A percentile compares a stretch with the other conserved stretches of the same genome.
phyloP scores from a whole-genome alignment of 352 stramenopile genomes.

The Pythium chondricola region DNA sequence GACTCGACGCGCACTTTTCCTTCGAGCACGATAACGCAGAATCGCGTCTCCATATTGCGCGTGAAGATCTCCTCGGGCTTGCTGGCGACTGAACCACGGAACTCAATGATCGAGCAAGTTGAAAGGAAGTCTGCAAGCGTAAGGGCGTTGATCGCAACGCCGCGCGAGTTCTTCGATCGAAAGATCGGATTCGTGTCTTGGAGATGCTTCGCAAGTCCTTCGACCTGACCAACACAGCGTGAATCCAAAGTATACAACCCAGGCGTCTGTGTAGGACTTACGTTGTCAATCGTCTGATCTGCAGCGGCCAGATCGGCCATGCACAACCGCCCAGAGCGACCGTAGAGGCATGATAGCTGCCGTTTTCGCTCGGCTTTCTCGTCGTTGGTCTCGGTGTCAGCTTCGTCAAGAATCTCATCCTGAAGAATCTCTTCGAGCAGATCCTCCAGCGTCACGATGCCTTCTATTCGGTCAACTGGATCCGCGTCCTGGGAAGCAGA shows the following conservation, averaged over 20 bases:
- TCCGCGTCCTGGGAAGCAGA: constrained; percentile 39
- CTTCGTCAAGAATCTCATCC: constrained; percentile 96
- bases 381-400: constrained; percentile 54
- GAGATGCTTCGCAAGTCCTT: constrained; percentile 24
- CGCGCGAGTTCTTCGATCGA: constrained; percentile 22
- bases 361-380: constrained; percentile 42
- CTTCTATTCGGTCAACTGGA: constrained; percentile 90
- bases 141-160: constrained; percentile 19
- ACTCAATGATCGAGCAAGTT: constrained; percentile 27
- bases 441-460: constrained; percentile 98
- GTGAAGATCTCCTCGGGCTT: constrained; percentile 18
- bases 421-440: constrained; percentile 97
- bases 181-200: constrained; percentile 30
- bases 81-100: constrained; percentile 7
- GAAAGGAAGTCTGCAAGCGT: constrained; percentile 23
- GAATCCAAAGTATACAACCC: background rate
- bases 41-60: constrained; percentile 22
- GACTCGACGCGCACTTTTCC: constrained; percentile 26
- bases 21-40: constrained; percentile 33
- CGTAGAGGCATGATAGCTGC: constrained; percentile 40
- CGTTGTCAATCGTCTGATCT: constrained; percentile 32
- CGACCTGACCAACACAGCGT: constrained; percentile 10
- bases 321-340: constrained; percentile 34
- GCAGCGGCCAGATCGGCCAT: constrained; percentile 35
- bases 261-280: background rate